Evolutionary conservation across 2,329 filamentous ascomycete species (phyloP).

Genomic region (Cucurbitaria berberidis): DNA sequence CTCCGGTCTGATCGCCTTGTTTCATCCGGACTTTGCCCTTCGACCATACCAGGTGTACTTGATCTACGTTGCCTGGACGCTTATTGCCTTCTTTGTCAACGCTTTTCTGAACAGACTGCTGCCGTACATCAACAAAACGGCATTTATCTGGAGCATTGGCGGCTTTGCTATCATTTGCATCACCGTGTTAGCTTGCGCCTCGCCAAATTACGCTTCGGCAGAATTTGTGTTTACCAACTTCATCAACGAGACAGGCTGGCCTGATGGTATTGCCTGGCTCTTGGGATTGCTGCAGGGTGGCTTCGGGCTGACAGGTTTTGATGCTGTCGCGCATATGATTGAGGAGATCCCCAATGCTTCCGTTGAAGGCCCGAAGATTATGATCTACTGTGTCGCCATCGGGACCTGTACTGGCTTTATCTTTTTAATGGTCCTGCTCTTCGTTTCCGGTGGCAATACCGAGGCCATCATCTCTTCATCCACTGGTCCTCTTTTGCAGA

Average conservation of each 20-base stretch:
- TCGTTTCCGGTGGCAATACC: constrained; percentile 64
- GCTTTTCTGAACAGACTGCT: constrained; percentile 67
- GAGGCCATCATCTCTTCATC: constrained; percentile 61
- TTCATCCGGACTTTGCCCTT: constrained; percentile 63
- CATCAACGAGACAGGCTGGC: constrained; percentile 72
- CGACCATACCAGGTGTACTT: constrained; percentile 75
- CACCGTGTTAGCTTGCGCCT: constrained; percentile 69
- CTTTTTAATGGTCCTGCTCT: constrained; percentile 68
- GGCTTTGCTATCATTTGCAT: constrained; percentile 75
- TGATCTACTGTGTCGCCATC: constrained; percentile 69
- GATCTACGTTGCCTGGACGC: constrained; percentile 70
- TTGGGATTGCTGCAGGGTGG: constrained; percentile 60
- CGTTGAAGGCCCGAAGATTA: constrained; percentile 67
- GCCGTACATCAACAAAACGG: constrained; percentile 70
- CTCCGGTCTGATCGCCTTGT: constrained; percentile 67
- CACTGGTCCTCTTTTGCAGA: constrained; percentile 66
- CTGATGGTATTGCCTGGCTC: constrained; percentile 67
- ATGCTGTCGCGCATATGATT: constrained; percentile 62
- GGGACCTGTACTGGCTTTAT: constrained; percentile 68
- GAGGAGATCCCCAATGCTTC: constrained; percentile 66
- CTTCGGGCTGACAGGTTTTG: constrained; percentile 62
- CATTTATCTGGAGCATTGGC: constrained; percentile 72
- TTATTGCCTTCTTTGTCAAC: constrained; percentile 68
- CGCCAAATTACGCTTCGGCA: constrained; percentile 68
- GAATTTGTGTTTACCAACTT: constrained; percentile 71